Conservation (phyloP, 495 filamentous ascomycete species). For the Xylaria grammica region DNA sequence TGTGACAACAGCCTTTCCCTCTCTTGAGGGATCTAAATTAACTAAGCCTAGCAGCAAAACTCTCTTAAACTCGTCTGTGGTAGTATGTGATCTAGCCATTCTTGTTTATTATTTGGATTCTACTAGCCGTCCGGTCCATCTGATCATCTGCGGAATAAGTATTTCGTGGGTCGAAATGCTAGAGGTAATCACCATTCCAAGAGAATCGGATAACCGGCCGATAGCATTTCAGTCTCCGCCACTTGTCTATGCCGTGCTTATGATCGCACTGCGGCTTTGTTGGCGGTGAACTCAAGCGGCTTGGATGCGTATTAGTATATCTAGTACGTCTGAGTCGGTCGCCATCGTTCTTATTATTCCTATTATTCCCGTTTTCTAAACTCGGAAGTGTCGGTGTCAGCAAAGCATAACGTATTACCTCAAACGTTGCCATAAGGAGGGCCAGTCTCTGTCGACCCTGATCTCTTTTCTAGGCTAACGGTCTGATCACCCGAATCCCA, state of each 20-base stretch:
- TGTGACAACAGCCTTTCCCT: conserved; percentile 1
- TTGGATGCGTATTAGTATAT: neutral
- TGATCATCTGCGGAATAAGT: conserved; percentile 10
- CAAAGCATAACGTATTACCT: neutral
- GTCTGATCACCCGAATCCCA: conserved; percentile 25
- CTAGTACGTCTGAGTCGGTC: neutral
- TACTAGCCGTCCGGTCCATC: neutral
- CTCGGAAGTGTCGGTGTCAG: neutral
- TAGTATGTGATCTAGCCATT: conserved; percentile 10
- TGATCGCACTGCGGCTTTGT: neutral
- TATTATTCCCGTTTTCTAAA: neutral
- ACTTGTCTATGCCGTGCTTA: neutral
- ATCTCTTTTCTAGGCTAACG: conserved; percentile 10
- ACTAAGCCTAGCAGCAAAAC: conserved; percentile 4
- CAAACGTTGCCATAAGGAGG: neutral
- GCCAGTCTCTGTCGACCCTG: neutral
- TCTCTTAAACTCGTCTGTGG: neutral
- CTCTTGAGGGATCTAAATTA: conserved; percentile 6
- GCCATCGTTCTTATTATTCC: neutral
- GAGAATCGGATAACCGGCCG: conserved; percentile 9
- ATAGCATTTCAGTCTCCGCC: neutral
- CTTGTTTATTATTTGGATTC: neutral
- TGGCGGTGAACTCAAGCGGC: neutral
- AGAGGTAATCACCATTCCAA: neutral
- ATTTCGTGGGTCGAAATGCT: conserved; percentile 3